These are phyloP conservation scores for Pulveroboletus sp. DNA, from an alignment of 768 basidiomycete species.

Conservation along the genomic window DNA sequence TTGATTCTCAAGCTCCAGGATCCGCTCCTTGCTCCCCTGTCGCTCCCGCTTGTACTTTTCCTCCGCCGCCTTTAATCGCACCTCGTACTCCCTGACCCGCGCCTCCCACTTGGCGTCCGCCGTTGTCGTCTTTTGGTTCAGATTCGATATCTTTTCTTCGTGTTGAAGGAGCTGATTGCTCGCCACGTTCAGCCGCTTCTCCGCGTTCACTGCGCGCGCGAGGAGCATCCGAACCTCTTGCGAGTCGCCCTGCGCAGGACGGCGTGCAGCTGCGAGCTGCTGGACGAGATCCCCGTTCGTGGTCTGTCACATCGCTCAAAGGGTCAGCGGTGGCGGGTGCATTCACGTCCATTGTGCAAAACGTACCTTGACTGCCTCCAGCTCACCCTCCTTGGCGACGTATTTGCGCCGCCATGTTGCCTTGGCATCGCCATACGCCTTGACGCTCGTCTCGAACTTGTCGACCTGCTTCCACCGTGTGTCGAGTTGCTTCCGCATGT, in stretches of 20 bases:
- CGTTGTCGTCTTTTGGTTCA: constrained; percentile 65
- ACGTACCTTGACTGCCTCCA: constrained; percentile 78
- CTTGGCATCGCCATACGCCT: constrained; percentile 77
- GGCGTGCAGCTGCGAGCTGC: constrained; percentile 61
- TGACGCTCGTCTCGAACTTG: constrained; percentile 84
- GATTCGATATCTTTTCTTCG: constrained; percentile 77
- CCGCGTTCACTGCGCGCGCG: constrained; percentile 76
- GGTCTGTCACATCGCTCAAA: constrained; percentile 39
- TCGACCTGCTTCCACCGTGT: constrained; percentile 88
- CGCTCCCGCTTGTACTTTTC: constrained; percentile 91
- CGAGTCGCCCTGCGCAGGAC: constrained; percentile 54
- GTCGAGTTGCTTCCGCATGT: constrained; percentile 86
- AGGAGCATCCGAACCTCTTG: constrained; percentile 69
- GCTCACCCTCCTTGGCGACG: constrained; percentile 80
- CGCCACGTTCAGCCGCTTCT: constrained; percentile 79
- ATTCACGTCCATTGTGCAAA: not conserved
- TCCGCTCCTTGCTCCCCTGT: constrained; percentile 88
- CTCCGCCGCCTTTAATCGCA: constrained; percentile 73
- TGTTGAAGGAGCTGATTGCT: constrained; percentile 80
- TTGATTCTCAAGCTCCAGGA: constrained; percentile 64
- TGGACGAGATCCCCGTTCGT: constrained; percentile 70
- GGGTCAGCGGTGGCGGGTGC: too few relatives aligned
- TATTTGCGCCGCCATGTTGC: constrained; percentile 80
- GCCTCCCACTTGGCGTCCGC: constrained; percentile 93
- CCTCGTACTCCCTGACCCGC: constrained; percentile 90